A percentile compares a stretch with the other conserved stretches of the same genome.
Conservation (phyloP, 768 basidiomycete species). For the Auricularia auricula-judae region DNA sequence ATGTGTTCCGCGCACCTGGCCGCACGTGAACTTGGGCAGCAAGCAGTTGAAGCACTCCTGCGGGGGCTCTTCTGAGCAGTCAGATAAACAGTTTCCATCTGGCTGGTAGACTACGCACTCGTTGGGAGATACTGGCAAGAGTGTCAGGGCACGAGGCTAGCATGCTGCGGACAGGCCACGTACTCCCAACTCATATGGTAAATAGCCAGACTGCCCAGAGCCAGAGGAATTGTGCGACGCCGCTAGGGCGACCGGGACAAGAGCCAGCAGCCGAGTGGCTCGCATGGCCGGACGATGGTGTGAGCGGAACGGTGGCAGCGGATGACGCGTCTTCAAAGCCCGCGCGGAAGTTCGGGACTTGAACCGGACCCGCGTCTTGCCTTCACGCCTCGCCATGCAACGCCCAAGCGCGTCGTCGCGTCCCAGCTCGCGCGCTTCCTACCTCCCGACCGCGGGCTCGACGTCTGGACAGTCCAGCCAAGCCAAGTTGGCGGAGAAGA, state of each 20-base stretch:
- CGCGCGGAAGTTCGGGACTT: background rate
- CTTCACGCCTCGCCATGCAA: background rate
- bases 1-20: conserved; percentile 35
- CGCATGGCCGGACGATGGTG: background rate
- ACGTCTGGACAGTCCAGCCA: background rate
- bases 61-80: background rate
- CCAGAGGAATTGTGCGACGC: too few species aligned
- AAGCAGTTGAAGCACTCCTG: conserved; percentile 84
- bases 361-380: background rate
- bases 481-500: background rate
- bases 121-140: background rate
- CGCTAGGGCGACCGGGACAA: too few species aligned
- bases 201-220: too few species aligned
- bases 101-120: background rate
- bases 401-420: background rate
- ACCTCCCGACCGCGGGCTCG: background rate
- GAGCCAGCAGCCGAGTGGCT: background rate
- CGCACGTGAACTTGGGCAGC: conserved; percentile 82
- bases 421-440: background rate
- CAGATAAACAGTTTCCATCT: background rate
- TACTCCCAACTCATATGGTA: too few species aligned
- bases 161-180: too few species aligned
- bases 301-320: background rate
- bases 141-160: background rate
- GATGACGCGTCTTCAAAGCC: background rate